phyloP scores from a whole-genome alignment of 2,329 filamentous ascomycete genomes.

The Geosmithia morbida region DNA sequence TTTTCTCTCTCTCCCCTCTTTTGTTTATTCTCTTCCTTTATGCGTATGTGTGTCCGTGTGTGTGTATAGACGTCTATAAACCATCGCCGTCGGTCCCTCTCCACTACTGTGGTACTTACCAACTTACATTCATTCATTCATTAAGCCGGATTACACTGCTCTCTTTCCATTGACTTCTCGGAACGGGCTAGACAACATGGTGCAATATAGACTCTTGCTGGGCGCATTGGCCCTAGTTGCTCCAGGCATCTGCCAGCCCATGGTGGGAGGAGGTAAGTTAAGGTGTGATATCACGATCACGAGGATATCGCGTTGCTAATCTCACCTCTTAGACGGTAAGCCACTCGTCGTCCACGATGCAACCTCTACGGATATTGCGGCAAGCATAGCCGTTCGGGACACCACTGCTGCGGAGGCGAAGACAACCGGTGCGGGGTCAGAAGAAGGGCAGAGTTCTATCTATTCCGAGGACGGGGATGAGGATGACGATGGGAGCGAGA shows the following conservation, averaged over 20 bases:
- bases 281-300: too few relatives aligned
- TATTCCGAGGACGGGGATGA: background rate
- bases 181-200: background rate
- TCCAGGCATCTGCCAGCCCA: background rate
- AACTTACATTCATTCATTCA: background rate
- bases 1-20: background rate
- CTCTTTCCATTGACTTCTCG: background rate
- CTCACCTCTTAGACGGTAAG: background rate
- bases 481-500: background rate
- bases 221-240: background rate
- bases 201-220: background rate
- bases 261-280: background rate
- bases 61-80: background rate
- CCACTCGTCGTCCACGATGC: background rate
- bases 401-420: too few relatives aligned
- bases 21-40: background rate
- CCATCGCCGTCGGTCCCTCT: background rate
- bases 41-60: too few relatives aligned
- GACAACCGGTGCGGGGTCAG: too few relatives aligned
- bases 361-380: too few relatives aligned
- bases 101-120: background rate
- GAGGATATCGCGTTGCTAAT: background rate
- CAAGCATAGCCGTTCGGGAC: too few relatives aligned
- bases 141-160: background rate
- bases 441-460: background rate